A percentile compares a stretch with the other conserved stretches of the same genome.
phyloP scores from a whole-genome alignment of 2,329 filamentous ascomycete species.

The Curvularia hawaiiensis region DNA sequence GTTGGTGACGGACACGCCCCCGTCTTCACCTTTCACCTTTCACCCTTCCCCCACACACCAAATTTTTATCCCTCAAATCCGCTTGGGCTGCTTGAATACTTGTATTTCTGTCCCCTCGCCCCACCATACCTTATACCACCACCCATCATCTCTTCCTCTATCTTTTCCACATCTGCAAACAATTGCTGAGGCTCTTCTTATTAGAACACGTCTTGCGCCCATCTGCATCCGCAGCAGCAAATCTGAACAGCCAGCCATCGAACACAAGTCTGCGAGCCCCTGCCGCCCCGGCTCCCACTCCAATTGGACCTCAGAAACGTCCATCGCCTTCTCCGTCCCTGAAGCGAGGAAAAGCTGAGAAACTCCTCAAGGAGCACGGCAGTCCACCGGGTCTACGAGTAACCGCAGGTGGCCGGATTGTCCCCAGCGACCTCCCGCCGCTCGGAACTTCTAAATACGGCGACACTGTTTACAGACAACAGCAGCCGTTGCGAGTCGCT shows the following conservation, averaged over 20 bases:
- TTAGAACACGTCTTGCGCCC: conserved; percentile 50
- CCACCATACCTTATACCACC: background rate
- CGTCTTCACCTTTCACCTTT: conserved; percentile 22
- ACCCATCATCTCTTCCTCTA: background rate
- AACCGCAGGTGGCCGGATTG: conserved; percentile 58
- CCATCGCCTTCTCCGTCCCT: conserved; percentile 57
- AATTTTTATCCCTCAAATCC: background rate
- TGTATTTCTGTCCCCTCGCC: background rate
- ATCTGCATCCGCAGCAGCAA: conserved; percentile 47
- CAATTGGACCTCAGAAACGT: conserved; percentile 38
- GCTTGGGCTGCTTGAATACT: background rate
- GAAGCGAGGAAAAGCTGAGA: conserved; percentile 56
- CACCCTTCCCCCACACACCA: conserved; percentile 6
- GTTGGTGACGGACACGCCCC: conserved; percentile 32
- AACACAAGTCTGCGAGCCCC: conserved; percentile 35
- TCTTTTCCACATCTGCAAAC: background rate
- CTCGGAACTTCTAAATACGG: conserved; percentile 38
- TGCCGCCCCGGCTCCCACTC: conserved; percentile 20
- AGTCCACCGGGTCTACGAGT: conserved; percentile 58
- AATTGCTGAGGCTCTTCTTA: conserved; percentile 13
- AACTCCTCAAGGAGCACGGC: conserved; percentile 57
- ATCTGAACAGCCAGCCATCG: conserved; percentile 30
- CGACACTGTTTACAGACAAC: conserved; percentile 38
- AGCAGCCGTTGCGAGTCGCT: conserved; percentile 27
- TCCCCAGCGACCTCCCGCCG: conserved; percentile 52